phyloP scores from a whole-genome alignment of 805 yeast genomes.

The Kluyveromyces dobzhanskii region DNA sequence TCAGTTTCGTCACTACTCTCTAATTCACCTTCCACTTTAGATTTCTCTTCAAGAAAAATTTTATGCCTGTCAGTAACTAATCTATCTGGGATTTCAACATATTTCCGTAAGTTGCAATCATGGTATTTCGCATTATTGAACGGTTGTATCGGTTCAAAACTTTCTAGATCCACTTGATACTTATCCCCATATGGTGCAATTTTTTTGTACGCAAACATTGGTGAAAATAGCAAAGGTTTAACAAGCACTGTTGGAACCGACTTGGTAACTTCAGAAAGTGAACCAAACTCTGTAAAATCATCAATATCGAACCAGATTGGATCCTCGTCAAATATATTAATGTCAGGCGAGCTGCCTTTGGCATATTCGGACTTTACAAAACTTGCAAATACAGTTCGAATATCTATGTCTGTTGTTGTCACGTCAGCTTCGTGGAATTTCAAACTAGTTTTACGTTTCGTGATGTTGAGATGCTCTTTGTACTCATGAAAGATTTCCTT shows the following conservation, averaged over 20 bases:
- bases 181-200: constrained; percentile 45
- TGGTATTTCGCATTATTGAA: constrained; percentile 54
- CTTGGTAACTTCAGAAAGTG: constrained; percentile 30
- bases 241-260: constrained; percentile 39
- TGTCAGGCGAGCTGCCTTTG: neutral
- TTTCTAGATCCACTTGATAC: constrained; percentile 32
- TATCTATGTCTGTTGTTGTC: constrained; percentile 45
- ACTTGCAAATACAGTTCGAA: constrained; percentile 45
- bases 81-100: constrained; percentile 15
- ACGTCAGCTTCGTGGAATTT: constrained; percentile 62
- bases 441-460: constrained; percentile 43
- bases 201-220: constrained; percentile 60
- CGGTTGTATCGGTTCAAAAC: constrained; percentile 31
- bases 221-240: constrained; percentile 57
- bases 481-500: constrained; percentile 39
- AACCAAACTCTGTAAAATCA: constrained; percentile 53
- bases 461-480: constrained; percentile 39
- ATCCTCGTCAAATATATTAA: constrained; percentile 44
- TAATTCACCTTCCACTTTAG: constrained; percentile 35
- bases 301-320: constrained; percentile 51
- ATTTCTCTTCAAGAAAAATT: constrained; percentile 33
- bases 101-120: constrained; percentile 40
- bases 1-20: constrained; percentile 15
- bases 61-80: constrained; percentile 16
- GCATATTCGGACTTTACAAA: constrained; percentile 29